A percentile compares a stretch with the other conserved stretches of the same genome.
phyloP scores from a whole-genome alignment of 2,329 filamentous ascomycete species.

The Calonectria montana region DNA sequence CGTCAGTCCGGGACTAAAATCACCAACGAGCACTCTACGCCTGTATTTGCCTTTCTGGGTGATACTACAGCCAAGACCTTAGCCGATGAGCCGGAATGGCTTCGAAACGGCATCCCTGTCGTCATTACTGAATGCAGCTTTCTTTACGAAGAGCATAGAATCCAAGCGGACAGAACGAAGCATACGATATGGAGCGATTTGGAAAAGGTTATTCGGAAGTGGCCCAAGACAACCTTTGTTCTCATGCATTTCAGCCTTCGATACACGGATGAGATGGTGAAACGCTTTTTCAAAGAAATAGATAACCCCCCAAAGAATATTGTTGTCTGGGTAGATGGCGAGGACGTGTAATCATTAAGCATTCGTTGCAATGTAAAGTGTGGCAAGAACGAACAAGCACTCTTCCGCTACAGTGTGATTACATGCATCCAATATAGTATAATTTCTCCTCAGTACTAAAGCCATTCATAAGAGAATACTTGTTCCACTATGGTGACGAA shows the following conservation, averaged over 20 bases:
- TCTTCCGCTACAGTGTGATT: too few relatives aligned
- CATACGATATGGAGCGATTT: slow-evolving; percentile 61
- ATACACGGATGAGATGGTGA: slow-evolving; percentile 55
- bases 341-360: slow-evolving; percentile 20
- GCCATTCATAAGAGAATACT: too few relatives aligned
- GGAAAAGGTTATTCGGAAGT: slow-evolving; percentile 56
- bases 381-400: too few relatives aligned
- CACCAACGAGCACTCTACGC: slow-evolving; percentile 51
- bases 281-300: slow-evolving; percentile 55
- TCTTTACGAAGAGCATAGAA: slow-evolving; percentile 54
- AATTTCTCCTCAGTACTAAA: too few relatives aligned
- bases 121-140: slow-evolving; percentile 64
- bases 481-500: too few relatives aligned
- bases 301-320: slow-evolving; percentile 54
- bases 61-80: slow-evolving; percentile 58
- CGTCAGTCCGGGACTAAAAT: slow-evolving; percentile 52
- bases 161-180: slow-evolving; percentile 58
- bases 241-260: slow-evolving; percentile 61
- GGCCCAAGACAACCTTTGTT: slow-evolving; percentile 57
- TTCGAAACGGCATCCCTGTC: slow-evolving; percentile 53
- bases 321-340: slow-evolving; percentile 60
- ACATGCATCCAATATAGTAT: too few relatives aligned
- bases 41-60: slow-evolving; percentile 61
- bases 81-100: slow-evolving; percentile 53
- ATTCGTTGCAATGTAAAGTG: too few relatives aligned